Conservation (phyloP, 1,284 basidiomycete species). For the Papiliotrema terrestris region DNA sequence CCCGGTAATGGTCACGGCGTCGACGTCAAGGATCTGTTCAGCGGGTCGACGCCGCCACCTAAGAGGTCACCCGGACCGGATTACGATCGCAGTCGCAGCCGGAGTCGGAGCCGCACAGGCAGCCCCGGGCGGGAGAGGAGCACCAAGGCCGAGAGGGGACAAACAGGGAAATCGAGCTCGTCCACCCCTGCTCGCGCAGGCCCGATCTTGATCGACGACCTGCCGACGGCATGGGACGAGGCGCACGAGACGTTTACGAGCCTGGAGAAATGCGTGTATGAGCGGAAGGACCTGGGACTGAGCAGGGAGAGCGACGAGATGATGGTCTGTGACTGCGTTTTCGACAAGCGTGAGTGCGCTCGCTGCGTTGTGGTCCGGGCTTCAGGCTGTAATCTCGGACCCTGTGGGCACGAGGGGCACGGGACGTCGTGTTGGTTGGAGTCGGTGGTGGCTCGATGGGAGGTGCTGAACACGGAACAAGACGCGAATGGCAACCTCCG, state of each 20-base stretch:
- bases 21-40: neutral
- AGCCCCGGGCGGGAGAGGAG: neutral
- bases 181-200: neutral
- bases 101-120: no score
- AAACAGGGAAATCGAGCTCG: neutral
- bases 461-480: no score
- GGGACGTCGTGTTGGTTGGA: neutral
- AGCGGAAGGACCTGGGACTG: conserved; percentile 79
- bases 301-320: conserved; percentile 85
- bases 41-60: neutral
- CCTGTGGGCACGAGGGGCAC: neutral
- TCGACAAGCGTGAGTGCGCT: conserved; percentile 68
- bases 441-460: no score
- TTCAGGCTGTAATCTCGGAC: no score
- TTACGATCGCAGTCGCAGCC: neutral
- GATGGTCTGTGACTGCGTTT: conserved; percentile 88
- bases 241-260: conserved; percentile 72
- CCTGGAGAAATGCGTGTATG: conserved; percentile 77
- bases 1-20: neutral
- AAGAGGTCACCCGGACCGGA: neutral
- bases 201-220: conserved; percentile 61
- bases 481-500: neutral
- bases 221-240: conserved; percentile 68
- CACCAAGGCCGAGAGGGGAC: neutral
- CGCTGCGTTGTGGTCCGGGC: neutral